Conservation (phyloP, 352 stramenopile species). For the Pythium sukuiense region DNA sequence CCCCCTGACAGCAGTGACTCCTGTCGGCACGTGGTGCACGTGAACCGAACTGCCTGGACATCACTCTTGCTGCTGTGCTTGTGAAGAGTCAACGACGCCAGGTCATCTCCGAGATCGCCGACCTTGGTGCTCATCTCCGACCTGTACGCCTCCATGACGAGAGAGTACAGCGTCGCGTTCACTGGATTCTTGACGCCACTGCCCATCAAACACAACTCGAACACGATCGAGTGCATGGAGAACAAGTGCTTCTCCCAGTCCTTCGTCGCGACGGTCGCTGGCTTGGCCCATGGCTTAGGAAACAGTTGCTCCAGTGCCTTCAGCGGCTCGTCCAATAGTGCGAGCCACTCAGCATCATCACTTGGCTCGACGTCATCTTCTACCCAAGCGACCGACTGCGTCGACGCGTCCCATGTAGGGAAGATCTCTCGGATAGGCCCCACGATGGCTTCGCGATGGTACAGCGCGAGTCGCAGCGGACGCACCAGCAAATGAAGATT, state of each 20-base stretch:
- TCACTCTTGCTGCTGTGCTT: not conserved
- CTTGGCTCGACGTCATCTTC: not conserved
- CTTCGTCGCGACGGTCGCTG: not conserved
- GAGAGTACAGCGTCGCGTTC: not conserved
- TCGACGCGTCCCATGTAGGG: not conserved
- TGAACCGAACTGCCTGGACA: not conserved
- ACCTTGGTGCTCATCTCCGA: not conserved
- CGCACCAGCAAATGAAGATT: not conserved
- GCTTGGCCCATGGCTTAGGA: not conserved
- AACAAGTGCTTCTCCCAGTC: conserved; percentile 3
- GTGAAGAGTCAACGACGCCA: too few relatives aligned
- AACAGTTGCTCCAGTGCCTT: not conserved
- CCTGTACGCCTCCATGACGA: not conserved
- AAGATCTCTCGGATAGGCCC: not conserved
- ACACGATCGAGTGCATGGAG: not conserved
- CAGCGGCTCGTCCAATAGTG: not conserved
- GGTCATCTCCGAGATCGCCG: too few relatives aligned
- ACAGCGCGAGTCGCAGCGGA: not conserved
- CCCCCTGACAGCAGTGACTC: not conserved
- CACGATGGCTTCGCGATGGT: not conserved
- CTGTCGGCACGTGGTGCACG: not conserved
- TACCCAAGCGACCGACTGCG: not conserved
- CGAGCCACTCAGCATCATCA: not conserved
- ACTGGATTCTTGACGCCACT: not conserved
- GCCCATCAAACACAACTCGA: not conserved